Evolutionary conservation across 164 flowering plant species (phyloP).

Genomic region (Malania oleifera): DNA sequence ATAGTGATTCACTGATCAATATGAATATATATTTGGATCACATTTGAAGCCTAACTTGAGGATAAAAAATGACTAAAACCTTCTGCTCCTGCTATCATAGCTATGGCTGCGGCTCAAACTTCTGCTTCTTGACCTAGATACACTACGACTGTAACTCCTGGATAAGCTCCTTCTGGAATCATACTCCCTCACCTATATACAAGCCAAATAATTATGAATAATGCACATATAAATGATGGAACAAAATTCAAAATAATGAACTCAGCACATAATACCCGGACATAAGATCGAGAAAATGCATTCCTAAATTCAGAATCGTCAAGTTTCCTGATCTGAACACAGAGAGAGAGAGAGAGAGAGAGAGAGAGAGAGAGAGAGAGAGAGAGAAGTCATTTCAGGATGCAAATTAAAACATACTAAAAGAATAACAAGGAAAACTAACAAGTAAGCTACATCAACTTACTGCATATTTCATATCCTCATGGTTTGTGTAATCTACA

Average conservation of each 20-base stretch:
- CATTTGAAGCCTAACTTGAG: not conserved
- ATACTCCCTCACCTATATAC: constrained; percentile 49
- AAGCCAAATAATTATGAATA: not conserved
- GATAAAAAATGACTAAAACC: constrained; percentile 22
- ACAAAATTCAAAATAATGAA: not conserved
- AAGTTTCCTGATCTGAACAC: constrained; percentile 58
- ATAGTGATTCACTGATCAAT: constrained; percentile 3
- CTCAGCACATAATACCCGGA: constrained; percentile 31
- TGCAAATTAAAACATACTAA: not conserved
- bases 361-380: not conserved
- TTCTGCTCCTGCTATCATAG: constrained; percentile 38
- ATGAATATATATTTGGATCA: not conserved
- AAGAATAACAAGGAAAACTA: not conserved
- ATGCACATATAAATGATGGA: not conserved
- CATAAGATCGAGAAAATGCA: constrained; percentile 49
- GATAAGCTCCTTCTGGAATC: constrained; percentile 32
- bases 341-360: constrained; percentile 1
- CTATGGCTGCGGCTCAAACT: constrained; percentile 35
- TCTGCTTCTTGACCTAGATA: constrained; percentile 37
- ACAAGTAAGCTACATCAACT: constrained; percentile 18
- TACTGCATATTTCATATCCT: constrained; percentile 77
- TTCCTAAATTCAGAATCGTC: constrained; percentile 58
- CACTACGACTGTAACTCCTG: constrained; percentile 53
- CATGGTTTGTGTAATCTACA: constrained; percentile 64
- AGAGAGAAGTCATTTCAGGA: not conserved